phyloP scores from a whole-genome alignment of 768 basidiomycete genomes.

The Udeniomyces megalosporus region DNA sequence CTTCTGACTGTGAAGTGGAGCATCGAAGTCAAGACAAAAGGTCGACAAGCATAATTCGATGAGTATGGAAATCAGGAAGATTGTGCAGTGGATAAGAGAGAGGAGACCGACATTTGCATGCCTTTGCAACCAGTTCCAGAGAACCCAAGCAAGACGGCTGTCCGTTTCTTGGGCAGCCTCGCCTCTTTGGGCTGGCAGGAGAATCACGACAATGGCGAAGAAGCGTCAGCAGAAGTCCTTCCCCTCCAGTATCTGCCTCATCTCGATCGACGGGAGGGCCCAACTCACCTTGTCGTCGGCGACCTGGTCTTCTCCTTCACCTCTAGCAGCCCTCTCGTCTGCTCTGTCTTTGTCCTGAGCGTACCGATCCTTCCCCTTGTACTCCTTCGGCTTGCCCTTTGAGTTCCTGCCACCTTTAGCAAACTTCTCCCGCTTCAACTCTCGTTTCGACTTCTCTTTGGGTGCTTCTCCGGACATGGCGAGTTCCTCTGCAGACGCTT shows the following conservation, averaged over 20 bases:
- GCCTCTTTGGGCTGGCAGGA: conserved; percentile 12
- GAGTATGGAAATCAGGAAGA: too few species aligned
- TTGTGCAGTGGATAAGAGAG: too few species aligned
- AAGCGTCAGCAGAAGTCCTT: background rate
- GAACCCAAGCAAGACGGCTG: conserved; percentile 60
- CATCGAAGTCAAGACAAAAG: too few species aligned
- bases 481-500: too few species aligned
- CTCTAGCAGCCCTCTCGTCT: too few species aligned
- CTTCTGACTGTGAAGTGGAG: conserved; percentile 48
- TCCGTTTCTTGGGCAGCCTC: conserved; percentile 56
- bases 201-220: too few species aligned
- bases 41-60: too few species aligned
- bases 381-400: background rate
- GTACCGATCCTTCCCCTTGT: background rate
- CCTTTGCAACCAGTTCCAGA: conserved; percentile 78
- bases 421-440: too few species aligned
- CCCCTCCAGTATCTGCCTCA: background rate
- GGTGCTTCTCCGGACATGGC: too few species aligned
- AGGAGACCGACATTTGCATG: conserved; percentile 95
- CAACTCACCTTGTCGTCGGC: background rate
- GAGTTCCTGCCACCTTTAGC: too few species aligned
- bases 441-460: too few species aligned
- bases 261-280: background rate
- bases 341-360: background rate
- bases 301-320: too few species aligned